phyloP scores from a whole-genome alignment of 768 basidiomycete genomes.

The Suillus tomentosus region DNA sequence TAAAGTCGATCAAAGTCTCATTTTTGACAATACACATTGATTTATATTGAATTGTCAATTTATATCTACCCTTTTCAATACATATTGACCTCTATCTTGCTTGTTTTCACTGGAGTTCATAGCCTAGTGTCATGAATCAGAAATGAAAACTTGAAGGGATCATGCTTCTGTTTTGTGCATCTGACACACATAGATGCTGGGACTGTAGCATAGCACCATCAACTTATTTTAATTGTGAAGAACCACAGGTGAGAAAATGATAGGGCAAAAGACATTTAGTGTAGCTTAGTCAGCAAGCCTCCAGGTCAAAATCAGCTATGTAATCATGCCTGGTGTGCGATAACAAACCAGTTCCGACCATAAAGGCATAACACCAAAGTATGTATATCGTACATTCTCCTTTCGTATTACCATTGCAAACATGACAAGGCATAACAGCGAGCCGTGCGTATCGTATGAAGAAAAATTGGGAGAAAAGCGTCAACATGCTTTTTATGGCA shows the following conservation, averaged over 20 bases:
- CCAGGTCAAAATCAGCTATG: no score
- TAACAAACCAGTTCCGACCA: not conserved
- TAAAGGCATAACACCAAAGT: not conserved
- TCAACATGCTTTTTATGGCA: conserved; percentile 7
- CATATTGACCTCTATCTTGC: not conserved
- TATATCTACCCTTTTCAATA: not conserved
- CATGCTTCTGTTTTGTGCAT: no score
- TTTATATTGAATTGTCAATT: not conserved
- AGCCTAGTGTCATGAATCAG: no score
- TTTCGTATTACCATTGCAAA: conserved; percentile 11
- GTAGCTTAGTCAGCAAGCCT: no score
- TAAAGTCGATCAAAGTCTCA: not conserved
- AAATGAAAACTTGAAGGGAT: no score
- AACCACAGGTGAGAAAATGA: no score
- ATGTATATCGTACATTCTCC: not conserved
- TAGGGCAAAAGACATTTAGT: no score
- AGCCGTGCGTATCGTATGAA: conserved; percentile 19
- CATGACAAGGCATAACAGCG: conserved; percentile 17
- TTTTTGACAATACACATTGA: not conserved
- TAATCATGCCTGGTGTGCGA: not conserved
- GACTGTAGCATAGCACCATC: no score
- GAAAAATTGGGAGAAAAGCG: not conserved
- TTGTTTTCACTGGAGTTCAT: not conserved
- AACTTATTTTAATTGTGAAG: no score
- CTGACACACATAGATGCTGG: no score